phyloP scores from a whole-genome alignment of 1,139 yeast genomes.

The Nakaseomyces glabratus region DNA sequence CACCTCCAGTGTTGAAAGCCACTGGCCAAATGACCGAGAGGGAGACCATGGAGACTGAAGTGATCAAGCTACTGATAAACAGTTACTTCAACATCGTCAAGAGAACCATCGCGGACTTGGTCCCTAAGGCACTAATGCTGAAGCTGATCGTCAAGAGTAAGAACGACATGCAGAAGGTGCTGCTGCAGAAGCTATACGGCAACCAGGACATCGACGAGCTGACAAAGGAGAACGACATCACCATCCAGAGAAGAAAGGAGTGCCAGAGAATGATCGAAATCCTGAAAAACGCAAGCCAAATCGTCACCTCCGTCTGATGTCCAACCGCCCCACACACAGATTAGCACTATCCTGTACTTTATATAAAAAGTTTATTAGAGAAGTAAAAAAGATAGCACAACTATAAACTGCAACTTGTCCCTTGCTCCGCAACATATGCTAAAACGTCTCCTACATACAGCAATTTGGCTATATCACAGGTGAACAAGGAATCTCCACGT shows the following conservation, averaged over 20 bases:
- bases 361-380: too few species aligned
- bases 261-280: conserved; percentile 93
- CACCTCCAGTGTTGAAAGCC: conserved; percentile 91
- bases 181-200: conserved; percentile 78
- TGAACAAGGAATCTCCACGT: too few species aligned
- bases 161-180: conserved; percentile 80
- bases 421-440: too few species aligned
- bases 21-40: conserved; percentile 92
- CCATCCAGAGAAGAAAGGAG: conserved; percentile 91
- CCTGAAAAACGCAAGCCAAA: conserved; percentile 78
- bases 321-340: too few species aligned
- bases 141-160: conserved; percentile 79
- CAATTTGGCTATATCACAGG: too few species aligned
- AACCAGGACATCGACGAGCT: conserved; percentile 65
- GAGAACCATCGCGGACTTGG: conserved; percentile 84
- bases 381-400: too few species aligned
- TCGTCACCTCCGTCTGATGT: conserved; percentile 69
- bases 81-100: conserved; percentile 90
- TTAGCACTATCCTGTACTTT: too few species aligned
- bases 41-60: conserved; percentile 94
- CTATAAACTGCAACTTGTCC: too few species aligned
- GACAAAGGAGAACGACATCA: conserved; percentile 85
- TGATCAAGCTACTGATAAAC: conserved; percentile 79
- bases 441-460: too few species aligned
- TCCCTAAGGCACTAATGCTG: conserved; percentile 92